These are phyloP conservation scores for Sporothrix mexicana DNA, from an alignment of 2,329 filamentous ascomycete genomes.

Conservation along the genomic window DNA sequence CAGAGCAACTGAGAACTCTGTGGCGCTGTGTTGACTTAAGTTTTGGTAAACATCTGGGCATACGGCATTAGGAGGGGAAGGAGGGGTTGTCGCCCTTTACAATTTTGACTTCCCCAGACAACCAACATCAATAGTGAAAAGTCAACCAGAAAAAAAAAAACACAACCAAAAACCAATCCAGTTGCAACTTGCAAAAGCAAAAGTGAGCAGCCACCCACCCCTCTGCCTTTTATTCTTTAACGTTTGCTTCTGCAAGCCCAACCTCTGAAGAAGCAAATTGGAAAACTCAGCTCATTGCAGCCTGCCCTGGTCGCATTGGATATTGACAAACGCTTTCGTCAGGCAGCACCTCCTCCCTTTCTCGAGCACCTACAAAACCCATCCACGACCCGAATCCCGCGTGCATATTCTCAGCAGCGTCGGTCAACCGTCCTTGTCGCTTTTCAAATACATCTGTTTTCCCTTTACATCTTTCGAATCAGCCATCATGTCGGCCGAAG, in stretches of 20 bases:
- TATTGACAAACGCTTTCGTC: conserved; percentile 18
- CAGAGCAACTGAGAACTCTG: background rate
- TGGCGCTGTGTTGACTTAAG: conserved; percentile 10
- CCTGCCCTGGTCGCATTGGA: conserved; percentile 22
- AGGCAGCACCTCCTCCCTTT: conserved; percentile 17
- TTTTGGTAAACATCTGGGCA: conserved; percentile 2
- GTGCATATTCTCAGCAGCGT: conserved; percentile 4
- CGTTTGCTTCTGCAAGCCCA: background rate
- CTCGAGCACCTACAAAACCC: background rate
- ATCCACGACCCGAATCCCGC: conserved; percentile 1
- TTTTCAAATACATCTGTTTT: background rate
- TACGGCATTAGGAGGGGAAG: conserved; percentile 29
- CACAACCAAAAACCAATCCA: conserved; percentile 24
- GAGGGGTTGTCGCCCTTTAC: conserved; percentile 33
- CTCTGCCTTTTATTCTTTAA: background rate
- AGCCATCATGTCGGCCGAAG: conserved; percentile 46
- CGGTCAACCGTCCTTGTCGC: background rate
- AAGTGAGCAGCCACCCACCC: conserved; percentile 19
- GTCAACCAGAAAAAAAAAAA: conserved; percentile 17
- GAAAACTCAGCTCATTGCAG: background rate
- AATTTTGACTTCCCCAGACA: conserved; percentile 36
- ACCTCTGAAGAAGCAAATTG: conserved; percentile 1
- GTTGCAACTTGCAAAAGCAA: background rate
- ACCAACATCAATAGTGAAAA: conserved; percentile 32
- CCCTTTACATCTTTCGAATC: background rate